Base-by-base conservation (phyloP, 257 asterid genomes). In the Cynanchum wilfordii region DNA sequence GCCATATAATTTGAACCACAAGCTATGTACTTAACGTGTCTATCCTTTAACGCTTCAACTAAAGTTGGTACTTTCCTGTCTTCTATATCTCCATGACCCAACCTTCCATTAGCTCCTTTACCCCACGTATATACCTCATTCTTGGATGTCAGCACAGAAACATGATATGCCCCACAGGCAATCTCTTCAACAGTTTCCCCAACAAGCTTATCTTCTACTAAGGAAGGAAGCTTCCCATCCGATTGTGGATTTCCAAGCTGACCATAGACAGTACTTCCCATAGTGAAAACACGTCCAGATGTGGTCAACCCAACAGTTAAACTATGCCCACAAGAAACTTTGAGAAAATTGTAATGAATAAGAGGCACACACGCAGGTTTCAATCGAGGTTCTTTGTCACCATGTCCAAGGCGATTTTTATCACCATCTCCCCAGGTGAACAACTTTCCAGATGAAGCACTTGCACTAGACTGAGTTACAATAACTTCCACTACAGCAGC, bases 381-480 rank as follows among this genome's bases (percentile, higher is more conserved):
- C 73, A 93, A 78, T 29, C 95, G 89, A 49, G 98, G 89, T 70
- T 93, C 98, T 73, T 88, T 93, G 76, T 93, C 96, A 50, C 98
- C 98, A 54, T 93, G 98, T 42, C 98, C 98, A 19, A 93, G 95
- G 54, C 98, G 96, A 42, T 87, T 84, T 78, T 90, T 93, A 75
- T 93, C 98, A 44, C 98, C 98, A 30, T 93, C 98, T 10, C 98
- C 98, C 98, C 98, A 93, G 38, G 98, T 93, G 79, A 93, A 93
- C 76, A 93, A 77, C 77, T 93, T 93, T 55, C 95, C 97, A 47
- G 98, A 90, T 17, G 98, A 85, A 73, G 85, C 77, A 76, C 93
- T 90, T 29, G 97, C 81, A 78, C 89, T 86, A 42, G 96, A 86
- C 65, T 90, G 98, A 7, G 95, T 90, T 69, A 78, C 95, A 3